Conservation (phyloP, 78 protist genomes). For the Planoprotostelium fungivorum region DNA sequence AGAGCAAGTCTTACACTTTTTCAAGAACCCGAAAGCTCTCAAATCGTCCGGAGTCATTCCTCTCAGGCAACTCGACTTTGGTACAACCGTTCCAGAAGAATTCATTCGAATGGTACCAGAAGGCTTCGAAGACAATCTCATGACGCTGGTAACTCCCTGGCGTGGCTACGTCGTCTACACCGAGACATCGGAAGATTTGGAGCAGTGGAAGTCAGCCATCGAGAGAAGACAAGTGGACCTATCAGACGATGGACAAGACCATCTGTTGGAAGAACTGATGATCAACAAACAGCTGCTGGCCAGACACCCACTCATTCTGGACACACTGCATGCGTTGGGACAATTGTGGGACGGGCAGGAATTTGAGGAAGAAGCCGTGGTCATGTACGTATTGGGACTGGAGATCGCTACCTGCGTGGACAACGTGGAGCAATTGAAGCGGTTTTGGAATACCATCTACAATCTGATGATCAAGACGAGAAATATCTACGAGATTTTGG, state of each 20-base stretch:
- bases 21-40: background rate
- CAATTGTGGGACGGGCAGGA: background rate
- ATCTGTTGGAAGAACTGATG: background rate
- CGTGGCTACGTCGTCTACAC: background rate
- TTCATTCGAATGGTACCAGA: background rate
- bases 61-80: background rate
- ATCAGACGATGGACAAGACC: background rate
- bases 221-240: background rate
- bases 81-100: background rate
- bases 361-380: background rate
- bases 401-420: background rate
- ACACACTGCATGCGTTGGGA: background rate
- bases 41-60: background rate
- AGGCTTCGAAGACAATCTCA: background rate
- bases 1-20: background rate
- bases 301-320: background rate
- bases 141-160: background rate
- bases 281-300: background rate
- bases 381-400: background rate
- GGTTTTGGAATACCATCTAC: background rate
- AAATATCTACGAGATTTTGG: background rate
- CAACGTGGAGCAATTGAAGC: background rate
- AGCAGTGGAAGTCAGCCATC: background rate
- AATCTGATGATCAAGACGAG: background rate
- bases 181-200: background rate